Evolutionary conservation across 1,139 yeast genomes (phyloP).

Genomic region (Magnusiomyces magnusii): DNA sequence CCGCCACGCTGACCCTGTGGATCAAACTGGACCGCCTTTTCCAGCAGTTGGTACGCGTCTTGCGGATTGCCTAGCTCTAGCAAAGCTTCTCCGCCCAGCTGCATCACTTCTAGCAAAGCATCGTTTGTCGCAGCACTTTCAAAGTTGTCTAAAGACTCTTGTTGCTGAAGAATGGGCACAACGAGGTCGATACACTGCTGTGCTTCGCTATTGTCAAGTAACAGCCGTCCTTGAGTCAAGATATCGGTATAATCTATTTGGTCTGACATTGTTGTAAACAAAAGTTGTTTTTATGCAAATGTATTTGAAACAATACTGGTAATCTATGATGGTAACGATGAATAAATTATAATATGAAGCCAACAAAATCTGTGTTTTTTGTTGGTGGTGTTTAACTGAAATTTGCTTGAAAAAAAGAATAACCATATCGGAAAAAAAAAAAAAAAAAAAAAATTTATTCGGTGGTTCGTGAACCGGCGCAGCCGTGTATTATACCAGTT

Average conservation of each 20-base stretch:
- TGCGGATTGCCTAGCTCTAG: conserved; percentile 75
- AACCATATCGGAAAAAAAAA: neutral
- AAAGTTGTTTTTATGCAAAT: neutral
- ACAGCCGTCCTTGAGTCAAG: neutral
- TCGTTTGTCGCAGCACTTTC: neutral
- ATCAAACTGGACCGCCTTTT: conserved; percentile 61
- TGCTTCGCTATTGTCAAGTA: conserved; percentile 5
- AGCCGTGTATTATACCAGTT: neutral
- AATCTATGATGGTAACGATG: too few species aligned
- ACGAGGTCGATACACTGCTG: neutral
- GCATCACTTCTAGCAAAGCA: conserved; percentile 28
- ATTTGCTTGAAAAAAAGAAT: neutral
- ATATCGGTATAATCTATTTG: neutral
- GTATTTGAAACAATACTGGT: neutral
- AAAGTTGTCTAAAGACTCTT: conserved; percentile 2
- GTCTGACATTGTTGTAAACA: conserved; percentile 1
- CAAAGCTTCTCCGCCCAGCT: conserved; percentile 62
- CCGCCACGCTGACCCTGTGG: conserved; percentile 54
- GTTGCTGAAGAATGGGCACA: conserved; percentile 5
- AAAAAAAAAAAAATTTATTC: neutral
- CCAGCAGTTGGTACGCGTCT: conserved; percentile 59
- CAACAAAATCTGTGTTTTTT: too few species aligned
- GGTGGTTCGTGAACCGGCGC: neutral
- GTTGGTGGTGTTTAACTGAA: too few species aligned
- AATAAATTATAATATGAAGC: too few species aligned